phyloP scores from a whole-genome alignment of 2,329 filamentous ascomycete genomes.

The Passalora sequoiae region DNA sequence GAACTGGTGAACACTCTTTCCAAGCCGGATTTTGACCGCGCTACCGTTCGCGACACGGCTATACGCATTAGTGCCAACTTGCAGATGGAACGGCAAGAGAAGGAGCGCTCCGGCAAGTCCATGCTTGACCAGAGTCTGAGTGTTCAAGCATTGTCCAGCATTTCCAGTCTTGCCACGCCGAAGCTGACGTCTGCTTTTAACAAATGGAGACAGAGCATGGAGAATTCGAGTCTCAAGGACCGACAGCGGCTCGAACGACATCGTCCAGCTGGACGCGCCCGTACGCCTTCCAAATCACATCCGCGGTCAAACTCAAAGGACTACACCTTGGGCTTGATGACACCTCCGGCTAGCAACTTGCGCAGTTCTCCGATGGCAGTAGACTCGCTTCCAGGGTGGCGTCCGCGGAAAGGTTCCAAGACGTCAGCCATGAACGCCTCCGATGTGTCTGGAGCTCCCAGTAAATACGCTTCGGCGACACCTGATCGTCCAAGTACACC shows the following conservation, averaged over 20 bases:
- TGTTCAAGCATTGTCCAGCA: conserved; percentile 64
- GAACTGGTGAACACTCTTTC: conserved; percentile 82
- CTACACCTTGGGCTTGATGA: conserved; percentile 75
- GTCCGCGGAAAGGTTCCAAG: conserved; percentile 15
- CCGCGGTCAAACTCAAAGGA: conserved; percentile 42
- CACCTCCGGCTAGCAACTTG: conserved; percentile 73
- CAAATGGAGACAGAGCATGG: conserved; percentile 73
- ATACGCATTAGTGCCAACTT: conserved; percentile 91
- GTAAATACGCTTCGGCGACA: conserved; percentile 12
- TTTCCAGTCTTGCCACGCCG: conserved; percentile 72
- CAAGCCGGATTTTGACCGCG: conserved; percentile 66
- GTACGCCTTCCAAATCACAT: conserved; percentile 43
- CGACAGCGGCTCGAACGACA: not conserved
- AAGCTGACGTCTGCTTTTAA: conserved; percentile 97
- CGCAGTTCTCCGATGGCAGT: conserved; percentile 55
- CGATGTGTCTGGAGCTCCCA: conserved; percentile 7
- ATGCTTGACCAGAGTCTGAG: conserved; percentile 27
- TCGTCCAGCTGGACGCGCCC: conserved; percentile 33
- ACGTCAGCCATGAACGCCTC: conserved; percentile 2
- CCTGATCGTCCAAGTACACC: conserved; percentile 44
- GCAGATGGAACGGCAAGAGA: conserved; percentile 96
- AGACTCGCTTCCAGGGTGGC: conserved; percentile 21
- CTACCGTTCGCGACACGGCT: conserved; percentile 78
- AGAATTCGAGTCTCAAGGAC: conserved; percentile 34
- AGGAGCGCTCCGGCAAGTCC: conserved; percentile 63